phyloP scores from a whole-genome alignment of 2,329 filamentous ascomycete species.

The Fusarium mundagurra region DNA sequence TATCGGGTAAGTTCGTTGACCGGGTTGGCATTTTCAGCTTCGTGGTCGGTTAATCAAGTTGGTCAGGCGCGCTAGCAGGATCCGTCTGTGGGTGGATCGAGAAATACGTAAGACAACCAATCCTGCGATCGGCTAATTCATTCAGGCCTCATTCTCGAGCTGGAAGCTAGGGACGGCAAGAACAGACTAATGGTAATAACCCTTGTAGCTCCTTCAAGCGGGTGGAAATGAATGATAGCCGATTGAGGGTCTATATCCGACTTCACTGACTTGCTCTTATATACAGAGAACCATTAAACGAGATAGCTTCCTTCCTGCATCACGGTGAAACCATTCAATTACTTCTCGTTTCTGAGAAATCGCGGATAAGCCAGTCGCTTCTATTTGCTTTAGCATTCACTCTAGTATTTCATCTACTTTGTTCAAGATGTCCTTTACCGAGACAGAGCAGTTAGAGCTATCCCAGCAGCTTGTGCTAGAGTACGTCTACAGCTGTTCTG shows the following conservation, averaged over 20 bases:
- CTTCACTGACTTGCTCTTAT: background rate
- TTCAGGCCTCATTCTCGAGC: too few species aligned
- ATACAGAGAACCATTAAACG: background rate
- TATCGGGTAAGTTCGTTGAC: background rate
- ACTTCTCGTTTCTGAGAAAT: too few species aligned
- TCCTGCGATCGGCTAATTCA: background rate
- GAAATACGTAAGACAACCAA: too few species aligned
- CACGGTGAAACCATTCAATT: too few species aligned
- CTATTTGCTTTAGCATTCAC: too few species aligned
- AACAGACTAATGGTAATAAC: rapidly evolving
- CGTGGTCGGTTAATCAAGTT: background rate
- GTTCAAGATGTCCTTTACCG: background rate
- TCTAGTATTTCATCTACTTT: rapidly evolving
- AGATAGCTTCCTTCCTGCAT: background rate
- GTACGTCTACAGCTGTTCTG: background rate
- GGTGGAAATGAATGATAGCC: background rate
- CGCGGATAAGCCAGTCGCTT: too few species aligned
- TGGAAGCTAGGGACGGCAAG: too few species aligned
- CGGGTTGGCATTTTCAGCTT: background rate
- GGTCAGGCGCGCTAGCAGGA: rapidly evolving
- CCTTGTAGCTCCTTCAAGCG: rapidly evolving
- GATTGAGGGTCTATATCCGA: rapidly evolving
- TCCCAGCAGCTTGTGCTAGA: background rate
- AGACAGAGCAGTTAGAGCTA: background rate
- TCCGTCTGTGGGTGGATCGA: too few species aligned